Base-by-base conservation (phyloP, 2,329 filamentous ascomycete species). In the Diaporthe batatas region DNA sequence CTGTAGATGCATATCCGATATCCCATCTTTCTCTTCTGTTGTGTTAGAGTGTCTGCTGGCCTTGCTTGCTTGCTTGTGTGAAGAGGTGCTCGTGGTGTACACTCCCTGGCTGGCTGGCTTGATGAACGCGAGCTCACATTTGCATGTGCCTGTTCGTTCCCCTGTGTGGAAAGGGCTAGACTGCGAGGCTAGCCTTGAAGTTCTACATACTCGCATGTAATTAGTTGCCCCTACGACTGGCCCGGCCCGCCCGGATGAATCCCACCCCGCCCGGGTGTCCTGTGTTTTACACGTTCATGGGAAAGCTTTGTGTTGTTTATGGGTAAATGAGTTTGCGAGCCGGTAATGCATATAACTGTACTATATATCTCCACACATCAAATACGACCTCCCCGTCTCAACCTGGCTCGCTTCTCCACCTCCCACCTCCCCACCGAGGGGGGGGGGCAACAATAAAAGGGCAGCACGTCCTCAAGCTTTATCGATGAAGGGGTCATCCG, bases 1-100 rank as follows among this genome's bases (percentile, higher is more conserved):
- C 5, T 36, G 58, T 29, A 8, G 44, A 51, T 25, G 62, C 44
- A 67, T 67, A 67, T 53, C 53, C 47, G 62, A 65, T 65, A 65
- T 65, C 62, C 62, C 44, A 53, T 67, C 62, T 29, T 53, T 39
- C 32, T n/a, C 23, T 51, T 67, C n/a, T 6, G 21, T 36, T 18
- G 0, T 14, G 16, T 6, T 14, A 8, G 2, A 2, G 1, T 21
- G 44, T 25, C 44, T 53, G 6, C 21, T 18, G 10, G 6, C 21
- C 32, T 23, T 2, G 6, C 16, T 62, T 2, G 6, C 16, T 62
- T 58, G 55, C 34, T 5, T 58, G 7, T 42, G 34, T 58, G 55
- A 18, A 1, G 3, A 42, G 2, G 5, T 39, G 3, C 23, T 6
- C 3, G 14, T 34, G 53, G 10, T 21, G 34, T 23, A 5, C 2